A percentile compares a stretch with the other conserved stretches of the same genome.
phyloP scores from a whole-genome alignment of 805 yeast species.

The Pichia nakasei region DNA sequence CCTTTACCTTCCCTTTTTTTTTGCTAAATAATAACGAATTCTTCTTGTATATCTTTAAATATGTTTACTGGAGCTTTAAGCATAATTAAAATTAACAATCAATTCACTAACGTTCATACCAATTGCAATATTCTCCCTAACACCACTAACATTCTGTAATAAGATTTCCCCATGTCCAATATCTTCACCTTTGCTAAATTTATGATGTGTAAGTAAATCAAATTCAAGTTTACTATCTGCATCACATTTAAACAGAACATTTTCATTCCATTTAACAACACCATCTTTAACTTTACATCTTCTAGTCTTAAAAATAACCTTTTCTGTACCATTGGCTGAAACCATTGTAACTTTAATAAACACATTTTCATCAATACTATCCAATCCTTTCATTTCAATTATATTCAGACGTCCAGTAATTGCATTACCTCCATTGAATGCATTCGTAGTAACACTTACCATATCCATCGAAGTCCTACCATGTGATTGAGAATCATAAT shows the following conservation, averaged over 20 bases:
- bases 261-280: slow-evolving; percentile 49
- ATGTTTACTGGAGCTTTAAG: not conserved
- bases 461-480: slow-evolving; percentile 14
- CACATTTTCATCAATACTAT: slow-evolving; percentile 17
- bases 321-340: slow-evolving; percentile 31
- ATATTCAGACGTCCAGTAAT: slow-evolving; percentile 50
- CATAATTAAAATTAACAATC: slow-evolving; percentile 33
- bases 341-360: slow-evolving; percentile 47
- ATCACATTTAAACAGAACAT: slow-evolving; percentile 57
- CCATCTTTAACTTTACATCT: slow-evolving; percentile 40
- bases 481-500: not conserved
- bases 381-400: slow-evolving; percentile 26
- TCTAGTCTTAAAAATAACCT: slow-evolving; percentile 60
- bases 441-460: slow-evolving; percentile 25
- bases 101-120: slow-evolving; percentile 24
- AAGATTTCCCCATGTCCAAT: slow-evolving; percentile 50
- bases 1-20: too few species aligned
- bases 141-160: slow-evolving; percentile 42
- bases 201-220: slow-evolving; percentile 56
- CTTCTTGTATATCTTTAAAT: not conserved
- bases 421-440: slow-evolving; percentile 19
- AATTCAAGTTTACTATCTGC: slow-evolving; percentile 52
- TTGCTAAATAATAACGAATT: not conserved
- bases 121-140: slow-evolving; percentile 33
- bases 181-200: slow-evolving; percentile 61